Base-by-base conservation (phyloP, 1,139 yeast species). In the Saccharomyces hybrid region DNA sequence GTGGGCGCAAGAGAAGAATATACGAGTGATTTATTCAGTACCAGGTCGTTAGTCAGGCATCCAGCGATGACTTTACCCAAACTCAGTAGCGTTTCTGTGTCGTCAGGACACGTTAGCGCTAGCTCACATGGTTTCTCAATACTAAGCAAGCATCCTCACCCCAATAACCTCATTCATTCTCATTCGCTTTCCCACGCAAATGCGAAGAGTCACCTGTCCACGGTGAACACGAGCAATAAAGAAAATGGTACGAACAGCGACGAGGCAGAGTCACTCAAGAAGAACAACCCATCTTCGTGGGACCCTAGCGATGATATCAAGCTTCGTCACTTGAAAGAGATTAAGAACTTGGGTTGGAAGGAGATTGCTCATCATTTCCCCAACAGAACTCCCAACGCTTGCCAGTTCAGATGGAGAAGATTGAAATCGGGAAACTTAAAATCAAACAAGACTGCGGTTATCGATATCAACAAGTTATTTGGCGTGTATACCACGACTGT, bases 391-490 rank as follows among this genome's bases (percentile, higher is more conserved):
- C 87, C 89, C 47, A 85, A 85, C 64, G 90, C 90, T 3, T 85
- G 90, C 62, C 91, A 85, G 69, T 85, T 85, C 64, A 76, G 91
- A 64, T 85, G 91, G 91, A 77, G 91, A 70, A 71, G 91, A 57
- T 73, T 83, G 56, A 81, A 82, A 68, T 78, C 82, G 9, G 88
- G 88, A 1, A 81, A 81, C 60, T 71, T 83, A 62, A 83, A 83
- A 69, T 81, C 84, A 3, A 78, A 78, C 59, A 73, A 77, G 50
- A 76, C 75, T 2, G 70, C 73, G 8, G 58, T 57, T 19, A 58
- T 65, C 29, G 67, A 65, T 47, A 64, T 64, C 19, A 59, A 64
- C 12, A 46, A 46, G 31, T 4, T 38, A 2, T 38, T 38, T 12
- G 44, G 44, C 8, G n/a, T 38, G n/a, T 38, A 38, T 19, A 19